phyloP scores from a whole-genome alignment of 2,329 filamentous ascomycete genomes.

The Chaetomiaceae sp. region DNA sequence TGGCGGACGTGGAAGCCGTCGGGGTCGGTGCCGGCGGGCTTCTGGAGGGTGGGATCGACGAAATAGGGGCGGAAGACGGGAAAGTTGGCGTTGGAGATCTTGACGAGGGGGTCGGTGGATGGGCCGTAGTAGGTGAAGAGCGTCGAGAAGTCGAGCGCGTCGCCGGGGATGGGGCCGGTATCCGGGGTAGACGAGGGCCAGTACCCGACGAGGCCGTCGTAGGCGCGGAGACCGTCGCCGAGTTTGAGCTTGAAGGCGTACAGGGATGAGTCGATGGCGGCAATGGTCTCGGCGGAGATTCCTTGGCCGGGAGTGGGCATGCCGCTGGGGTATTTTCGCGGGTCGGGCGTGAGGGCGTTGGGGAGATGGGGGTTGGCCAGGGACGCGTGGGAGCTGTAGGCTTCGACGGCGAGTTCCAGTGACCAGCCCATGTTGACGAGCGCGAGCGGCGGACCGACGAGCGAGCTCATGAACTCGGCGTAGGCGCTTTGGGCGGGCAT shows the following conservation, averaged over 20 bases:
- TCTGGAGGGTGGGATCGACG: background rate
- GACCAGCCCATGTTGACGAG: conserved; percentile 8
- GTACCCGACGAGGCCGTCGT: conserved; percentile 40
- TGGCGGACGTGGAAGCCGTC: no score
- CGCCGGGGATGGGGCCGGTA: conserved; percentile 19
- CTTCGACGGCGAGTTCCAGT: conserved; percentile 13
- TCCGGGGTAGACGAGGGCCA: conserved; percentile 33
- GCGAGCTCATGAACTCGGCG: conserved; percentile 1
- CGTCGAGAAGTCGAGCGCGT: conserved; percentile 17
- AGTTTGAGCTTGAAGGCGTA: conserved; percentile 38
- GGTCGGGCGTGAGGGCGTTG: background rate
- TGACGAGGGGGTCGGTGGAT: background rate
- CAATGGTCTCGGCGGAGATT: background rate
- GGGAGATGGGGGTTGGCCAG: background rate
- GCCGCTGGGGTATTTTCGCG: no score
- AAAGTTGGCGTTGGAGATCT: background rate
- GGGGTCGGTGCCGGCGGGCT: background rate
- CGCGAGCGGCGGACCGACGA: conserved; percentile 11
- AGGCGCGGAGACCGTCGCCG: conserved; percentile 32
- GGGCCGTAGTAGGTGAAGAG: background rate
- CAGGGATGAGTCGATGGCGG: conserved; percentile 31
- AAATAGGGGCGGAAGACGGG: conserved; percentile 1
- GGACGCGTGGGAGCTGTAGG: conserved; percentile 20
- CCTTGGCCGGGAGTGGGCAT: background rate
- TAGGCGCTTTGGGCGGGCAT: conserved; percentile 6